phyloP scores from a whole-genome alignment of 306 rosid genomes.

The Bauhinia variegata region DNA sequence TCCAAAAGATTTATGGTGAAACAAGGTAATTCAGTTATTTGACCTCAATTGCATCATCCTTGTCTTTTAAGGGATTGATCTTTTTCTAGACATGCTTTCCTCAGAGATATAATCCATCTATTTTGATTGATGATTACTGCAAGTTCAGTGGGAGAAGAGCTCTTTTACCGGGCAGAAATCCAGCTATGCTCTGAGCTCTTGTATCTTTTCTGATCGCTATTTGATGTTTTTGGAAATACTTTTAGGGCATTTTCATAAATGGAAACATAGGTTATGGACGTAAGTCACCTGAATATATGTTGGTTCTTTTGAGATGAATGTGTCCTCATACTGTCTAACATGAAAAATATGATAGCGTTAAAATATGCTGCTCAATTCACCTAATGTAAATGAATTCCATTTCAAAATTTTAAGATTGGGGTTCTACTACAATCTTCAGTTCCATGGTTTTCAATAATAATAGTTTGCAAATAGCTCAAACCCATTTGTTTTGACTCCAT shows the following conservation, averaged over 20 bases:
- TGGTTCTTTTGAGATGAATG: conserved; percentile 18
- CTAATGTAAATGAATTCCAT: conserved; percentile 1
- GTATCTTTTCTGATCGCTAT: conserved; percentile 16
- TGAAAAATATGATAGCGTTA: background rate
- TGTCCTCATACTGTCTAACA: conserved; percentile 13
- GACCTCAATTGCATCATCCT: too few relatives aligned
- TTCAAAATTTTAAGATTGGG: too few relatives aligned
- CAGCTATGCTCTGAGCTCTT: conserved; percentile 64
- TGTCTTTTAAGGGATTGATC: too few relatives aligned
- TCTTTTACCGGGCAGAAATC: conserved; percentile 96
- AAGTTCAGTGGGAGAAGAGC: conserved; percentile 98
- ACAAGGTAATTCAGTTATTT: too few relatives aligned
- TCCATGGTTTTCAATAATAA: too few relatives aligned
- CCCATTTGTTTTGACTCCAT: conserved; percentile 79
- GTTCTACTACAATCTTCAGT: background rate
- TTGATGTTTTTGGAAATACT: conserved; percentile 15
- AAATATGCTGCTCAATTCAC: conserved; percentile 2
- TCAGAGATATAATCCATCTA: too few relatives aligned
- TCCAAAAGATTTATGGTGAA: too few relatives aligned
- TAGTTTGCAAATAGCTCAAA: too few relatives aligned
- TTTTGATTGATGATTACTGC: conserved; percentile 94
- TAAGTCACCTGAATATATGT: conserved; percentile 9
- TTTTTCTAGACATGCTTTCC: too few relatives aligned
- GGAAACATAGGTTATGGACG: background rate
- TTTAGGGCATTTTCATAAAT: background rate